Percentiles rank a stretch among this genome's conserved stretches.
Evolutionary conservation across 2,329 filamentous ascomycete species (phyloP).

Genomic region (Fusarium sp.): DNA sequence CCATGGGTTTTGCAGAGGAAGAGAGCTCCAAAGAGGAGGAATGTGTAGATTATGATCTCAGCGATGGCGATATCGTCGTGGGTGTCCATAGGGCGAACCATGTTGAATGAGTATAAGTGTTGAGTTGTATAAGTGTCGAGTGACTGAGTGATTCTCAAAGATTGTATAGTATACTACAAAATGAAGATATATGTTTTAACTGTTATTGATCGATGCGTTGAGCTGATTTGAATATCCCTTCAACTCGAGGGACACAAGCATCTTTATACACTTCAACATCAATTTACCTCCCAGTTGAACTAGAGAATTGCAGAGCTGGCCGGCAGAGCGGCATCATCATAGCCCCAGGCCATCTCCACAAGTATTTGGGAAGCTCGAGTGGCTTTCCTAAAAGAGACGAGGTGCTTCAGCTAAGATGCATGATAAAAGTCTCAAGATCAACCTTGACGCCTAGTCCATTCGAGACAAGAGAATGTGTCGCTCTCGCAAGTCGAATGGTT

Average conservation of each 20-base stretch:
- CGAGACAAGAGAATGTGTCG: conserved; percentile 9
- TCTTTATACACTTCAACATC: conserved; percentile 29
- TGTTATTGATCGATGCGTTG: conserved; percentile 2
- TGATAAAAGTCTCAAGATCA: conserved; percentile 1
- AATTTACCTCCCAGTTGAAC: neutral
- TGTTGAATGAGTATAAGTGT: conserved; percentile 12
- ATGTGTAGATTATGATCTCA: conserved; percentile 49
- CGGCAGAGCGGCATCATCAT: conserved; percentile 26
- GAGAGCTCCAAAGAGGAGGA: conserved; percentile 49
- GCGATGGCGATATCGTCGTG: conserved; percentile 52
- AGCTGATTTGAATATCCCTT: neutral
- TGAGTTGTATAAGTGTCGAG: neutral
- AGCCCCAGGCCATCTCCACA: conserved; percentile 13
- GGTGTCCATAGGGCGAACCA: conserved; percentile 43
- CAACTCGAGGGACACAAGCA: neutral
- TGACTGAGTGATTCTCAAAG: too few species aligned
- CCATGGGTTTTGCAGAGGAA: conserved; percentile 61
- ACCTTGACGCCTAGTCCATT: neutral
- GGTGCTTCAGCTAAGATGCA: neutral
- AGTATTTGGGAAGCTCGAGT: conserved; percentile 9
- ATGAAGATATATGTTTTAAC: neutral
- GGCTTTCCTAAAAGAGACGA: conserved; percentile 6
- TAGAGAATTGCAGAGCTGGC: neutral
- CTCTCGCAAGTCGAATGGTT: conserved; percentile 21
- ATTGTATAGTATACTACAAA: too few species aligned